These are phyloP conservation scores for Malus fusca DNA, from an alignment of 306 rosid species.

Conservation along the genomic window DNA sequence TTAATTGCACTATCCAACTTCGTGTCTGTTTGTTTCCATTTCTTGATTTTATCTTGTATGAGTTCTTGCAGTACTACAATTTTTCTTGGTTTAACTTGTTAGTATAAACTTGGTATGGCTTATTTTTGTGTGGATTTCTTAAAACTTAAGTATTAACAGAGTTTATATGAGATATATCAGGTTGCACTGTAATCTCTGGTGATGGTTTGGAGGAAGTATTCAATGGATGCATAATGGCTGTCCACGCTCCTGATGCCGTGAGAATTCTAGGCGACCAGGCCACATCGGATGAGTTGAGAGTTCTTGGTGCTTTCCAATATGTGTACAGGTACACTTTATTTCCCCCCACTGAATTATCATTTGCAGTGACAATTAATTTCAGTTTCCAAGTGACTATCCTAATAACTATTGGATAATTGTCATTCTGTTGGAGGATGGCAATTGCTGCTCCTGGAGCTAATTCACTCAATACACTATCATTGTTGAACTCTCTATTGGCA, in stretches of 20 bases:
- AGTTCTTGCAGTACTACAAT: too few relatives aligned
- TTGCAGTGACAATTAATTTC: background rate
- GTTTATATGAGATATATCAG: slow-evolving; percentile 31
- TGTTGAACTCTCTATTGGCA: slow-evolving; percentile 53
- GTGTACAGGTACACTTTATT: slow-evolving; percentile 54
- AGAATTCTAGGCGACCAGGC: slow-evolving; percentile 71
- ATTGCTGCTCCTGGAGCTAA: background rate
- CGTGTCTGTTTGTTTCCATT: background rate
- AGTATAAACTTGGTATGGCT: too few relatives aligned
- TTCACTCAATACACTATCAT: slow-evolving; percentile 28
- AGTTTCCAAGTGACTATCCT: background rate
- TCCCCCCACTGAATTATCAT: background rate
- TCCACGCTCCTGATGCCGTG: slow-evolving; percentile 80
- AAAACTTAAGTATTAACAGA: background rate
- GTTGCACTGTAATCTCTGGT: slow-evolving; percentile 45
- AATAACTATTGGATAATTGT: background rate
- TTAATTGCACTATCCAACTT: background rate
- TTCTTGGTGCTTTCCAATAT: slow-evolving; percentile 94
- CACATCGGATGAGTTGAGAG: slow-evolving; percentile 58
- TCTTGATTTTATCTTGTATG: background rate
- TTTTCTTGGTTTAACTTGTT: too few relatives aligned
- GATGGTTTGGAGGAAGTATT: slow-evolving; percentile 55
- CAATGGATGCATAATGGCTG: slow-evolving; percentile 61
- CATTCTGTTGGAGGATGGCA: background rate
- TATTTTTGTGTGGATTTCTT: too few relatives aligned